Percentiles rank a stretch among this genome's conserved stretches.
Evolutionary conservation across 768 basidiomycete species (phyloP).

Genomic region (Lentinula lateritia): DNA sequence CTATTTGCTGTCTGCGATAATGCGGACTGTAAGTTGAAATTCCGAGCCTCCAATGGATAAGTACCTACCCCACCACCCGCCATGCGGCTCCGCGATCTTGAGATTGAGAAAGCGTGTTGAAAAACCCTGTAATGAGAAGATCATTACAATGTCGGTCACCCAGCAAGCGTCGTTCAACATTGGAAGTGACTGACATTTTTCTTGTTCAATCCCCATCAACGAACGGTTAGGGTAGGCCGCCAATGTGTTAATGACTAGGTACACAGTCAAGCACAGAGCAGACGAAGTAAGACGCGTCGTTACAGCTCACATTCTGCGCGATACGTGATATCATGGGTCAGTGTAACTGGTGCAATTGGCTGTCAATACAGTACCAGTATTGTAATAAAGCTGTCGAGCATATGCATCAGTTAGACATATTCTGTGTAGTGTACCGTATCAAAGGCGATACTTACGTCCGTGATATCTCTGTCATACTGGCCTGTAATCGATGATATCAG

Average conservation of each 20-base stretch:
- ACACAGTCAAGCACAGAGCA: not conserved
- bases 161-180: not conserved
- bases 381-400: conserved; percentile 36
- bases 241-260: conserved; percentile 39
- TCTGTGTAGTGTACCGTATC: not conserved
- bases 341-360: not conserved
- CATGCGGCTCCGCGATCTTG: conserved; percentile 43
- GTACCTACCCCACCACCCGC: conserved; percentile 43
- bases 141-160: not conserved
- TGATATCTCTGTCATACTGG: conserved; percentile 53
- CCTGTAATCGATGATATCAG: conserved; percentile 19
- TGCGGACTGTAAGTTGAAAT: not conserved
- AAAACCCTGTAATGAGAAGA: conserved; percentile 34
- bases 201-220: conserved; percentile 50
- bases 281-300: not conserved
- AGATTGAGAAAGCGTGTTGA: conserved; percentile 38
- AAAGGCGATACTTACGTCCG: conserved; percentile 33
- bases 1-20: conserved; percentile 44
- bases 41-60: not conserved
- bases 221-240: conserved; percentile 39
- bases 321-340: not conserved
- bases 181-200: conserved; percentile 36
- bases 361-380: conserved; percentile 33
- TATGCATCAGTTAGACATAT: not conserved
- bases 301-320: not conserved